These are phyloP conservation scores for Paxillus ammoniavirescens DNA, from an alignment of 768 basidiomycete genomes.

Conservation along the genomic window DNA sequence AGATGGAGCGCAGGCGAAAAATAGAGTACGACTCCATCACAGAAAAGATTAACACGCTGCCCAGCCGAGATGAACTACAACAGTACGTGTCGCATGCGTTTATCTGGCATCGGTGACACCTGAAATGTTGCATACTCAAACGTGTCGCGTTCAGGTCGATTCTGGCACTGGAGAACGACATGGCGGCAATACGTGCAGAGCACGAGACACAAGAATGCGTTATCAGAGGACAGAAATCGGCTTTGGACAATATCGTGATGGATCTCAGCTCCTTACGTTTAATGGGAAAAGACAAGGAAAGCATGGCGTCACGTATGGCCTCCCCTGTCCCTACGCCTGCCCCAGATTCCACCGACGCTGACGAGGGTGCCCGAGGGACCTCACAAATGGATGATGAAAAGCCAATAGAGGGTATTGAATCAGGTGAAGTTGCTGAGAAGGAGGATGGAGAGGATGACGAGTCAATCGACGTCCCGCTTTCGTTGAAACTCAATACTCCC, in stretches of 20 bases:
- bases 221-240: slow-evolving; percentile 65
- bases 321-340: slow-evolving; percentile 49
- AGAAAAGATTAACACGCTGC: slow-evolving; percentile 78
- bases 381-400: slow-evolving; percentile 32
- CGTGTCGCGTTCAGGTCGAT: slow-evolving; percentile 53
- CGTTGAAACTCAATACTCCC: slow-evolving; percentile 30
- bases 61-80: slow-evolving; percentile 73
- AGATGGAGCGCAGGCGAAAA: slow-evolving; percentile 70
- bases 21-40: slow-evolving; percentile 86
- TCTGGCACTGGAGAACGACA: slow-evolving; percentile 69
- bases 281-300: slow-evolving; percentile 66
- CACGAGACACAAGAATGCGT: slow-evolving; percentile 70
- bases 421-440: slow-evolving; percentile 42
- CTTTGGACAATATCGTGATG: slow-evolving; percentile 62
- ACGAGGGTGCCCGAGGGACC: slow-evolving; percentile 22
- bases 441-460: slow-evolving; percentile 38
- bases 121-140: neutral
- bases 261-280: slow-evolving; percentile 63
- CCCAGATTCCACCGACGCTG: slow-evolving; percentile 35
- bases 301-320: slow-evolving; percentile 37
- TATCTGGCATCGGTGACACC: neutral
- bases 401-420: slow-evolving; percentile 38
- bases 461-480: slow-evolving; percentile 26
- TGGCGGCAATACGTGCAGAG: slow-evolving; percentile 69
- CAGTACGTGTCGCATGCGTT: slow-evolving; percentile 48